Conservation (phyloP, 441 rosid genomes). For the Erodium trifolium region DNA sequence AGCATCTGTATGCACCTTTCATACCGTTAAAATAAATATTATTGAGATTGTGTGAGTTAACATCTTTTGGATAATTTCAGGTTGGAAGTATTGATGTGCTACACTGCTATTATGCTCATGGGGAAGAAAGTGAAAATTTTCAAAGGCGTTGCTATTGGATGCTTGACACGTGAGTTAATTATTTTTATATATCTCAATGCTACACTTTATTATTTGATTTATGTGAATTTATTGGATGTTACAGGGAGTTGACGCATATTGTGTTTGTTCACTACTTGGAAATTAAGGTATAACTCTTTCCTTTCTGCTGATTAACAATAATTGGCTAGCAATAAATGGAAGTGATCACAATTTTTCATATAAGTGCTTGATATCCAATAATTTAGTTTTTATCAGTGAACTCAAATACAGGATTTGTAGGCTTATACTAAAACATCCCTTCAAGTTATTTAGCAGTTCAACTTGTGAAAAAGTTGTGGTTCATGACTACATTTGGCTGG, state of each 20-base stretch:
- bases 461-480: too few relatives aligned
- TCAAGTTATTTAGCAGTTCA: background rate
- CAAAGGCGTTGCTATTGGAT: conserved; percentile 95
- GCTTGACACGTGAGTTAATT: conserved; percentile 82
- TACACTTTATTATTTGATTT: background rate
- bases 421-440: background rate
- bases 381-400: too few relatives aligned
- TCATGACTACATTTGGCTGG: too few relatives aligned
- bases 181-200: background rate
- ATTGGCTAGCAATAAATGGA: background rate
- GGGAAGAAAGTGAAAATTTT: conserved; percentile 77
- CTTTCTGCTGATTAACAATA: background rate
- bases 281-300: conserved; percentile 53
- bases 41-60: conserved; percentile 17
- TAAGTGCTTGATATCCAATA: too few relatives aligned
- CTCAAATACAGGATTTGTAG: background rate
- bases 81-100: conserved; percentile 84
- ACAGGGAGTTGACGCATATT: conserved; percentile 87
- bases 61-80: conserved; percentile 34
- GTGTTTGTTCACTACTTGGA: conserved; percentile 97
- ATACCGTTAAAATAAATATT: conserved; percentile 10
- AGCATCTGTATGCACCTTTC: background rate
- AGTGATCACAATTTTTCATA: background rate
- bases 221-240: conserved; percentile 19
- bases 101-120: conserved; percentile 98